Base-by-base conservation (phyloP, 2,329 filamentous ascomycete genomes). In the Phyllosticta paracitricarpa region DNA sequence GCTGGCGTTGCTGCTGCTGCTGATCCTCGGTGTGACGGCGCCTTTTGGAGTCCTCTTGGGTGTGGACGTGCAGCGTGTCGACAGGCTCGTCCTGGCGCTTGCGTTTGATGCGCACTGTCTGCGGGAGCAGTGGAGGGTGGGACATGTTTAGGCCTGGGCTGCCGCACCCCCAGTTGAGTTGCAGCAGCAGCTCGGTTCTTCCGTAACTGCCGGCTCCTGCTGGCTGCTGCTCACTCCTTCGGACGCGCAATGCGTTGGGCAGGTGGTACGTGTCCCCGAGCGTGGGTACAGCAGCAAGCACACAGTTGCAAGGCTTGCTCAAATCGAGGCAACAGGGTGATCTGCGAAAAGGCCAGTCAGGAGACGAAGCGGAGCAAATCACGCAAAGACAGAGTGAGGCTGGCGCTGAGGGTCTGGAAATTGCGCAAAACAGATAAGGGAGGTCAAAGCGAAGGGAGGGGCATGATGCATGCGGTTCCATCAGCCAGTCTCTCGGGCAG, bases 61-160 rank as follows among this genome's bases (percentile, higher is more conserved):
- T 63, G 52, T 58, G 56, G 52, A 67, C 67, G 57, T 77, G 81
- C 78, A 83, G 72, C 24, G 78, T 76, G 63, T 84, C 81, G n/a
- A 82, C 77, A 3, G 82, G 80, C 56, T 81, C 79, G 59, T 84
- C 81, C 61, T 79, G 77, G 61, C 81, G 78, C 65, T 82, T 80
- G 61, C 82, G 77, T 72, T 84, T 84, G 68, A 84, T 62, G 56
- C 60, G 60, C 60, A 62, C 60, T 25, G 60, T 62, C 51, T 62
- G 60, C 33, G 60, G 60, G 33, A 62, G 60, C 58, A 56, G 51
- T 48, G 40, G 40, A 51, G 26, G 57, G 33, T 62, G 60, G 33
- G 60, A 62, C 60, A 62, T 62, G 24, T n/a, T 19, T n/a, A 48
- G 40, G 40, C 2, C 51, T 57, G 59, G 19, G 40, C 24, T 53